These are phyloP conservation scores for Komagataea norvegica DNA, from an alignment of 1,139 yeast species.

Conservation along the genomic window DNA sequence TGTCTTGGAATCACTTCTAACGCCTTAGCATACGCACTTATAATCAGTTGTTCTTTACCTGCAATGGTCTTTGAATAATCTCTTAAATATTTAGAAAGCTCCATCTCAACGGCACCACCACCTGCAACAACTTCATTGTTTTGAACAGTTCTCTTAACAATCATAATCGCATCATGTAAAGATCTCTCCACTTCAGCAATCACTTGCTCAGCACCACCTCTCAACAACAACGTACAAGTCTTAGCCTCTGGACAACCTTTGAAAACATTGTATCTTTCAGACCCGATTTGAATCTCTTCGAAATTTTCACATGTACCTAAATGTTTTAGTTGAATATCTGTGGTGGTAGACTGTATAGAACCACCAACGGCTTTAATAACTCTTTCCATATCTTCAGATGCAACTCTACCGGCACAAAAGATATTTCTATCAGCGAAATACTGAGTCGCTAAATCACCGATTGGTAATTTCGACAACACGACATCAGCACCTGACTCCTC, in stretches of 20 bases:
- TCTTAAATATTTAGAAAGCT: conserved; percentile 79
- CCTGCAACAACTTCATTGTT: conserved; percentile 91
- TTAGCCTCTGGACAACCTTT: conserved; percentile 89
- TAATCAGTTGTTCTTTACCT: conserved; percentile 91
- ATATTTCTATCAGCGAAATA: conserved; percentile 94
- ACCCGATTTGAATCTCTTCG: conserved; percentile 94
- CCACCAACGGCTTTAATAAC: conserved; percentile 96
- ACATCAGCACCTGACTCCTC: conserved; percentile 85
- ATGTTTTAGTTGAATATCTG: conserved; percentile 66
- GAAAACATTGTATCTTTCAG: conserved; percentile 89
- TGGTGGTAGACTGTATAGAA: conserved; percentile 77
- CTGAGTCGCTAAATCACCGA: conserved; percentile 98
- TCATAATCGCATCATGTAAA: conserved; percentile 96
- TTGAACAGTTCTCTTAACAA: conserved; percentile 89
- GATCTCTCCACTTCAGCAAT: conserved; percentile 98
- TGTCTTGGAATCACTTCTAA: conserved; percentile 96
- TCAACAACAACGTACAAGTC: conserved; percentile 85
- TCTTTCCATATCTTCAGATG: conserved; percentile 85
- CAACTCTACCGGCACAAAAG: conserved; percentile 96
- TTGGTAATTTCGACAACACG: conserved; percentile 89
- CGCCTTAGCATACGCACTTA: conserved; percentile 90
- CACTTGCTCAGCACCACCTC: conserved; percentile 99
- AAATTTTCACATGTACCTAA: conserved; percentile 83
- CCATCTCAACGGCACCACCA: conserved; percentile 99
- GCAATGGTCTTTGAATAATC: conserved; percentile 84